phyloP scores from a whole-genome alignment of 2,329 filamentous ascomycete species.

The Leptoxyphium fumago region DNA sequence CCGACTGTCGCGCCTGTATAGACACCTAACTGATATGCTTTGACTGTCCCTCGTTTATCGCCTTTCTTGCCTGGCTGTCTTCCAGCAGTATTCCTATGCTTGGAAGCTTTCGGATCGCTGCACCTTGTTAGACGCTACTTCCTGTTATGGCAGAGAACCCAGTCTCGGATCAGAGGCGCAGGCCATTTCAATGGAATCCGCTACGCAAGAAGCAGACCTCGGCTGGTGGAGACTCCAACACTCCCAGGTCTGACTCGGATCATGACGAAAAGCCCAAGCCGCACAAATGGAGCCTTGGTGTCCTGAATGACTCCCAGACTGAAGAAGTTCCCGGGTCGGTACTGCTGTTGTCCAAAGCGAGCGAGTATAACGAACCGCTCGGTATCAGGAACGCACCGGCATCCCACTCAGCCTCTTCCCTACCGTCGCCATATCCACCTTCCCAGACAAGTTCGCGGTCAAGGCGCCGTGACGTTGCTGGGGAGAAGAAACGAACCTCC shows the following conservation, averaged over 20 bases:
- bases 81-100: too few relatives aligned
- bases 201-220: too few relatives aligned
- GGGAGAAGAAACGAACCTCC: slow-evolving; percentile 56
- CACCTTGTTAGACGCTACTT: too few relatives aligned
- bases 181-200: too few relatives aligned
- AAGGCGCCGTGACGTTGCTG: slow-evolving; percentile 4
- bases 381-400: slow-evolving; percentile 49
- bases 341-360: slow-evolving; percentile 40
- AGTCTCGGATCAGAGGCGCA: too few relatives aligned
- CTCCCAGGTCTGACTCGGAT: not conserved
- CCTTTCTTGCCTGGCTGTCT: too few relatives aligned
- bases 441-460: slow-evolving; percentile 7
- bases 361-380: slow-evolving; percentile 47
- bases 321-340: slow-evolving; percentile 69
- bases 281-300: slow-evolving; percentile 50
- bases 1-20: too few relatives aligned
- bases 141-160: too few relatives aligned
- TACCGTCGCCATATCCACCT: slow-evolving; percentile 26
- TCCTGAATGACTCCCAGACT: slow-evolving; percentile 65
- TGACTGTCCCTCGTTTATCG: too few relatives aligned
- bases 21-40: too few relatives aligned
- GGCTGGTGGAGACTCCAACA: too few relatives aligned
- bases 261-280: slow-evolving; percentile 1
- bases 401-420: slow-evolving; percentile 40
- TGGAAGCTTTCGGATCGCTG: too few relatives aligned